Evolutionary conservation across 1,139 yeast species (phyloP).

Genomic region (Pichia sp.): DNA sequence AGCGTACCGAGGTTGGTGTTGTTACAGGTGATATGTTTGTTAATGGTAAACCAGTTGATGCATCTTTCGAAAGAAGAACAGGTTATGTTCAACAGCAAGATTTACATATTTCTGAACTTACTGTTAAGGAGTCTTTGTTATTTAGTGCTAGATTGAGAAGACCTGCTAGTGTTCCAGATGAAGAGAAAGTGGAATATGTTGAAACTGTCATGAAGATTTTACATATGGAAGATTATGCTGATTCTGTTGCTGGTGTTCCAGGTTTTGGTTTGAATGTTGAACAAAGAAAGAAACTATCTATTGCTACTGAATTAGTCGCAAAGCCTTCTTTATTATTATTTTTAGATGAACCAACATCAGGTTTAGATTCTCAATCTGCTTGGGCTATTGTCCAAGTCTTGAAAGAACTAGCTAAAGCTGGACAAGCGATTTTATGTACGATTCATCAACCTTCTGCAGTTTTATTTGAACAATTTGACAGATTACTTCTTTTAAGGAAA

Average conservation of each 20-base stretch:
- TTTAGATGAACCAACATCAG: slow-evolving; percentile 46
- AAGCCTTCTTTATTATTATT: slow-evolving; percentile 41
- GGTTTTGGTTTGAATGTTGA: slow-evolving; percentile 53
- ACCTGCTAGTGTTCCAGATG: slow-evolving; percentile 35
- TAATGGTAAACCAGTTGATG: slow-evolving; percentile 37
- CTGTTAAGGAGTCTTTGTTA: slow-evolving; percentile 44
- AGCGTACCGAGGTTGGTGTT: slow-evolving; percentile 41
- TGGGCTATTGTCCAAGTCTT: slow-evolving; percentile 41
- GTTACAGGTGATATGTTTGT: slow-evolving; percentile 47
- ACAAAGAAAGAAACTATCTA: slow-evolving; percentile 30
- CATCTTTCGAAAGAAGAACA: slow-evolving; percentile 41
- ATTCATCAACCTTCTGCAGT: slow-evolving; percentile 54
- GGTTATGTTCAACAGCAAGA: slow-evolving; percentile 56
- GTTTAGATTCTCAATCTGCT: slow-evolving; percentile 44
- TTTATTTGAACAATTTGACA: slow-evolving; percentile 40
- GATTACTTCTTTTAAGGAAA: slow-evolving; percentile 34
- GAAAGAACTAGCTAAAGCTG: slow-evolving; percentile 37
- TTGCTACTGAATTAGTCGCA: slow-evolving; percentile 47
- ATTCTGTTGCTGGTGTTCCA: slow-evolving; percentile 43
- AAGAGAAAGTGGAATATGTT: slow-evolving; percentile 40
- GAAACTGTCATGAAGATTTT: slow-evolving; percentile 41
- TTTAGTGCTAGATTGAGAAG: slow-evolving; percentile 49
- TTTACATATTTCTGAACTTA: slow-evolving; percentile 41
- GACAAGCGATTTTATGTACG: slow-evolving; percentile 45
- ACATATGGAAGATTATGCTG: slow-evolving; percentile 44